These are phyloP conservation scores for Plenodomus lindquistii DNA, from an alignment of 2,329 filamentous ascomycete genomes.

Conservation along the genomic window DNA sequence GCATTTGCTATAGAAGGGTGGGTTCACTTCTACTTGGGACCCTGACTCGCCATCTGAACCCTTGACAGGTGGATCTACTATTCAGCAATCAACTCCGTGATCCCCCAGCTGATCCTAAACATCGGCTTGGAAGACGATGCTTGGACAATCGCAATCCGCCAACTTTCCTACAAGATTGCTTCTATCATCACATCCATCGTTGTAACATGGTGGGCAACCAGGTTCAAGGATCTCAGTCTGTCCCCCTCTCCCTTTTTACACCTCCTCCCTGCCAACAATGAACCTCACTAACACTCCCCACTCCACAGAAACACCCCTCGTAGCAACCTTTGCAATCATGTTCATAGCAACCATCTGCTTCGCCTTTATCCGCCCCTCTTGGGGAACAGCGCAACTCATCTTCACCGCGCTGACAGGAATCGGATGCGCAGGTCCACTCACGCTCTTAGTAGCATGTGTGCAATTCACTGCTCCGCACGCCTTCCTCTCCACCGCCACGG, in stretches of 20 bases:
- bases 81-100: slow-evolving; percentile 39
- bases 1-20: slow-evolving; percentile 61
- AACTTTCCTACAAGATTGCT: slow-evolving; percentile 34
- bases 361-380: slow-evolving; percentile 28
- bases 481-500: slow-evolving; percentile 36
- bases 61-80: slow-evolving; percentile 55
- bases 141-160: slow-evolving; percentile 36
- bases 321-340: slow-evolving; percentile 34
- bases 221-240: slow-evolving; percentile 34
- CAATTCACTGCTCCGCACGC: slow-evolving; percentile 39
- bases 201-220: slow-evolving; percentile 34
- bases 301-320: slow-evolving; percentile 26
- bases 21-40: background rate
- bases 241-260: too few relatives aligned
- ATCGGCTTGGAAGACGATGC: slow-evolving; percentile 35
- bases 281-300: background rate
- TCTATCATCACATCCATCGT: slow-evolving; percentile 23
- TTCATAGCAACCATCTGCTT: slow-evolving; percentile 32
- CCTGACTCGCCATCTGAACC: background rate
- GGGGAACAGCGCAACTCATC: slow-evolving; percentile 29
- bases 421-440: slow-evolving; percentile 34
- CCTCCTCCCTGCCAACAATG: background rate
- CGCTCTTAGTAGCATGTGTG: slow-evolving; percentile 36
- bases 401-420: slow-evolving; percentile 34
- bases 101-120: slow-evolving; percentile 37